Conservation (phyloP, 2,329 filamentous ascomycete genomes). For the Paecilomyces niveus region DNA sequence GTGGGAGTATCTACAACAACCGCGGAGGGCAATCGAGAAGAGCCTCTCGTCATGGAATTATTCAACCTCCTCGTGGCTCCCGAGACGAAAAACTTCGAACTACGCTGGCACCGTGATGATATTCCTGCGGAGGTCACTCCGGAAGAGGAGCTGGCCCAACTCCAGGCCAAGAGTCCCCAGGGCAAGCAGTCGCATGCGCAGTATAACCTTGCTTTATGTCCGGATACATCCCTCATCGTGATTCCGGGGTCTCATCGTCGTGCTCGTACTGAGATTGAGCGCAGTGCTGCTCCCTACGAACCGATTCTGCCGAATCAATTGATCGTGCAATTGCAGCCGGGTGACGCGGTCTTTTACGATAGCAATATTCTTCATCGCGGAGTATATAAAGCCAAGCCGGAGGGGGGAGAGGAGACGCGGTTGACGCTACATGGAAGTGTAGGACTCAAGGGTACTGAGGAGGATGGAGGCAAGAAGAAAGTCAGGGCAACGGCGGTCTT, state of each 20-base stretch:
- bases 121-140: slow-evolving; percentile 58
- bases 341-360: slow-evolving; percentile 81
- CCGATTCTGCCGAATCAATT: slow-evolving; percentile 55
- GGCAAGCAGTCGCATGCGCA: slow-evolving; percentile 63
- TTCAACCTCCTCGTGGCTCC: slow-evolving; percentile 80
- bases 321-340: slow-evolving; percentile 59
- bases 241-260: slow-evolving; percentile 70
- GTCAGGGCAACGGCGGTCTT: slow-evolving; percentile 37
- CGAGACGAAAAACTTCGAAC: slow-evolving; percentile 57
- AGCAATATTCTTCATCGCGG: slow-evolving; percentile 68
- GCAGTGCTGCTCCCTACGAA: slow-evolving; percentile 60
- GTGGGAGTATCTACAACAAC: slow-evolving; percentile 36
- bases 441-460: slow-evolving; percentile 25
- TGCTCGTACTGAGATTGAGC: slow-evolving; percentile 62
- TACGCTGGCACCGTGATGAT: slow-evolving; percentile 83
- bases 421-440: slow-evolving; percentile 39
- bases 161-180: slow-evolving; percentile 43
- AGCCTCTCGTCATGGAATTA: slow-evolving; percentile 74
- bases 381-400: slow-evolving; percentile 32
- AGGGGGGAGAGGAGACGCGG: slow-evolving; percentile 28
- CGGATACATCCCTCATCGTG: slow-evolving; percentile 66
- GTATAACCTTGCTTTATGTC: slow-evolving; percentile 77
- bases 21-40: slow-evolving; percentile 39
- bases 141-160: slow-evolving; percentile 59
- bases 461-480: slow-evolving; percentile 21